Evolutionary conservation across 768 basidiomycete genomes (phyloP).

Genomic region (Agrocybe praecox): DNA sequence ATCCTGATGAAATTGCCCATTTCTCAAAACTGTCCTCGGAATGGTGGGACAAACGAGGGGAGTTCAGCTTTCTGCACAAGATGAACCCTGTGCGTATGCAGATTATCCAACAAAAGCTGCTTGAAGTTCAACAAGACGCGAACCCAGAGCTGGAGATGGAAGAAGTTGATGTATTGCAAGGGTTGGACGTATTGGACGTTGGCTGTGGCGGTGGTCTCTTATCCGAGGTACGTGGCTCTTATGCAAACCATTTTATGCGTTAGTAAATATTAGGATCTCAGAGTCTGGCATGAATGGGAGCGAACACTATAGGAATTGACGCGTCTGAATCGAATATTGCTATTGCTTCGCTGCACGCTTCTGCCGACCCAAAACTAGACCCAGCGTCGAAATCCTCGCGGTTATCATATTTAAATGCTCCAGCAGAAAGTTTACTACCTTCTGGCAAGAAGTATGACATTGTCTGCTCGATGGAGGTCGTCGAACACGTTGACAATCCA

Average conservation of each 20-base stretch:
- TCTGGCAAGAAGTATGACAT: conserved; percentile 78
- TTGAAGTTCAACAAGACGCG: conserved; percentile 63
- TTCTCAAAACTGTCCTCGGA: conserved; percentile 87
- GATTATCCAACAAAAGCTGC: conserved; percentile 78
- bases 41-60: conserved; percentile 97
- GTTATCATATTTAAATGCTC: conserved; percentile 69
- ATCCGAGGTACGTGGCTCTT: conserved; percentile 72
- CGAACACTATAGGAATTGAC: conserved; percentile 88
- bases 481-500: conserved; percentile 97
- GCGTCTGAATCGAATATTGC: conserved; percentile 86
- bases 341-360: conserved; percentile 83
- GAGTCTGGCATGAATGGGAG: conserved; percentile 89
- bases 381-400: conserved; percentile 26
- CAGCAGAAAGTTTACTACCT: conserved; percentile 74
- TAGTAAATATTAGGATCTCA: conserved; percentile 25
- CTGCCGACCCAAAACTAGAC: conserved; percentile 67
- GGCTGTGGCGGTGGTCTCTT: conserved; percentile 96
- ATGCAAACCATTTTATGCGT: not conserved
- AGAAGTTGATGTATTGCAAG: conserved; percentile 48
- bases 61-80: conserved; percentile 84
- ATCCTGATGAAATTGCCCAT: conserved; percentile 81
- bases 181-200: conserved; percentile 81
- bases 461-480: conserved; percentile 96
- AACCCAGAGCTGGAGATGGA: conserved; percentile 35
- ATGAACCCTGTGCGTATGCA: conserved; percentile 93